A percentile compares a stretch with the other conserved stretches of the same genome.
Conservation (phyloP, 345 rosid genomes). For the Punica granatum region DNA sequence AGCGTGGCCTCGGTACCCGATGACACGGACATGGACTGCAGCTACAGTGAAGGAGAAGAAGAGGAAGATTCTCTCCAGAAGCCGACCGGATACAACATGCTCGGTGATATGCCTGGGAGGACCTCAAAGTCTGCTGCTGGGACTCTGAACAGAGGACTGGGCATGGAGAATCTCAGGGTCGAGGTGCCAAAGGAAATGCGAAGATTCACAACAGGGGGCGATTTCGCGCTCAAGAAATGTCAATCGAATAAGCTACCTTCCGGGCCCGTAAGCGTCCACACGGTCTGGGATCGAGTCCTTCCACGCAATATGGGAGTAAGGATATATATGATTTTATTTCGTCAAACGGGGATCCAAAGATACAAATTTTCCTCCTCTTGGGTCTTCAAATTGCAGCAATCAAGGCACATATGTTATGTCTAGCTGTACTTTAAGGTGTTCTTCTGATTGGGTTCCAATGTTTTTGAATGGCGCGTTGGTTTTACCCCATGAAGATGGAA, state of each 20-base stretch:
- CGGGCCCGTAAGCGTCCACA: slow-evolving; percentile 25
- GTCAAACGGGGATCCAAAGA: not conserved
- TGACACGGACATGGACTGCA: slow-evolving; percentile 16
- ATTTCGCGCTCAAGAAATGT: slow-evolving; percentile 21
- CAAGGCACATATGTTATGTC: not conserved
- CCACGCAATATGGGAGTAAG: slow-evolving; percentile 34
- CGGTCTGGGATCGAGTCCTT: slow-evolving; percentile 39
- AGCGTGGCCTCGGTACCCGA: slow-evolving; percentile 62
- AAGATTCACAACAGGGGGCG: slow-evolving; percentile 50
- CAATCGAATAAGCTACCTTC: slow-evolving; percentile 28
- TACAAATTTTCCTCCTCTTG: not conserved
- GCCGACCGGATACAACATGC: slow-evolving; percentile 32
- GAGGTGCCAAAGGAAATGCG: slow-evolving; percentile 47
- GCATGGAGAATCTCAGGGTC: slow-evolving; percentile 55
- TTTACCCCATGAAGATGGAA: not conserved
- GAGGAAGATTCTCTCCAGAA: slow-evolving; percentile 21
- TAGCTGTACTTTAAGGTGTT: not conserved
- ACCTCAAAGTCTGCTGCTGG: not conserved
- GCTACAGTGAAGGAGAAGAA: slow-evolving; percentile 32
- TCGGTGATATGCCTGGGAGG: slow-evolving; percentile 13
- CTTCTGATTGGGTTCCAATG: not conserved
- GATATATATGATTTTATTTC: not conserved
- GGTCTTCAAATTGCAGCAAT: not conserved
- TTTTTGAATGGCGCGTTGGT: not conserved
- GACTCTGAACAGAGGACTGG: slow-evolving; percentile 46